Evolutionary conservation across 2,329 filamentous ascomycete genomes (phyloP).

Genomic region (Neofusicoccum umdonicola): DNA sequence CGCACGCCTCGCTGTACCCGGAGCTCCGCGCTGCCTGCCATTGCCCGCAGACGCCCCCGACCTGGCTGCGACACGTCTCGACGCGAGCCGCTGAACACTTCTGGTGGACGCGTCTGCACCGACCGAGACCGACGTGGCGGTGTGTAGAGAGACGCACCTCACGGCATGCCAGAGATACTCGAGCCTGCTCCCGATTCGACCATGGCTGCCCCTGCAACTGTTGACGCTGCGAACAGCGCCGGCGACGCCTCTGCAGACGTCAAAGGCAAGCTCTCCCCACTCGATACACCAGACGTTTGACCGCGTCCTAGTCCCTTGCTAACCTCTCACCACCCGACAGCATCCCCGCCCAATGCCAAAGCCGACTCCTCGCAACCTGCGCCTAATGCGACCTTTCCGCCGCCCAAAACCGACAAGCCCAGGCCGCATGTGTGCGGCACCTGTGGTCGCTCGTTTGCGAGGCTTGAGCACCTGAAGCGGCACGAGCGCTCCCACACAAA

Average conservation of each 20-base stretch:
- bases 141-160: slow-evolving; percentile 10
- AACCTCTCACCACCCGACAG: slow-evolving; percentile 6
- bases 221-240: slow-evolving; percentile 13
- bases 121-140: not conserved
- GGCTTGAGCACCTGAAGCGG: slow-evolving; percentile 92
- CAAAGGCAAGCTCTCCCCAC: slow-evolving; percentile 4
- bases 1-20: not conserved
- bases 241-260: slow-evolving; percentile 1
- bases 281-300: not conserved
- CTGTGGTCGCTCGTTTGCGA: slow-evolving; percentile 87
- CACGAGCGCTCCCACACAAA: slow-evolving; percentile 98
- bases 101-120: not conserved
- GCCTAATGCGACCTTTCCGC: slow-evolving; percentile 56
- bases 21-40: not conserved
- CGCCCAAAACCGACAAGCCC: slow-evolving; percentile 95
- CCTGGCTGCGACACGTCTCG: not conserved
- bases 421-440: slow-evolving; percentile 91
- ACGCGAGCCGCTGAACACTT: not conserved
- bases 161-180: slow-evolving; percentile 3
- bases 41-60: not conserved
- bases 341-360: slow-evolving; percentile 10
- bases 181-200: not conserved
- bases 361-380: slow-evolving; percentile 9
- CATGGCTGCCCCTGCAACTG: slow-evolving; percentile 15
- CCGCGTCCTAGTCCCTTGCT: not conserved